Evolutionary conservation across 2,329 filamentous ascomycete genomes (phyloP), one percentile per base, ranked within the genome.

Genomic region (Alternaria ethzedia): DNA sequence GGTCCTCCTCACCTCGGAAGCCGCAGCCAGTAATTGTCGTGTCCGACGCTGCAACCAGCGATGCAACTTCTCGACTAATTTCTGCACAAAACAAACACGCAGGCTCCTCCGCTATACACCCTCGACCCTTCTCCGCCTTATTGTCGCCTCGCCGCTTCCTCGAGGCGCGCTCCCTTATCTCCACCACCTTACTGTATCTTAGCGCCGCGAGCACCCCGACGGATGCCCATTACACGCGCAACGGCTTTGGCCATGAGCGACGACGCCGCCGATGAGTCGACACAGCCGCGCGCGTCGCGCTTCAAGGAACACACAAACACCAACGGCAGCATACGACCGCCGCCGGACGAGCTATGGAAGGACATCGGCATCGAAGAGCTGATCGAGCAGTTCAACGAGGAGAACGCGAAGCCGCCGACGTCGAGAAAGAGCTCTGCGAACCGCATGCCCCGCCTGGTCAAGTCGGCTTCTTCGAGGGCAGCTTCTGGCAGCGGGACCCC

Each of bases 301-400:
- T 77, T 77, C 67, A 68, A 58, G 44, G 75, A 77, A 52, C 74
- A 71, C 62, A 76, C 75, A 5, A 78, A 78, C 65, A 75, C 72
- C 6, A 72, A 65, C 20, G 69, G 57, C 57, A 70, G 59, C 43
- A 79, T 79, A 49, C 70, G 68, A 21, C 65, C 77, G 20, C 76
- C 77, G 57, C 76, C 76, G 2, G 71, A 72, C 26, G 70, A 72
- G 59, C 66, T 76, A 44, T 76, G 74, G 73, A 69, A 69, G 52
- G 72, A 75, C 20, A 51, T 75, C 5, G 68, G 55, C 23, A 70
- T 74, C 21, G 73, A 75, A 11, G 47, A 63, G 13, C 62, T 77
- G 51, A 70, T 75, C 52, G 69, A 75, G 15, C 60, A 68, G 54
- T 74, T 69, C 60, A 70, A 66, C 46, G 68, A 74, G 52, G 75